A percentile compares a stretch with the other conserved stretches of the same genome.
phyloP scores from a whole-genome alignment of 2,329 filamentous ascomycete genomes.

The Aspergillus arachidicola region DNA sequence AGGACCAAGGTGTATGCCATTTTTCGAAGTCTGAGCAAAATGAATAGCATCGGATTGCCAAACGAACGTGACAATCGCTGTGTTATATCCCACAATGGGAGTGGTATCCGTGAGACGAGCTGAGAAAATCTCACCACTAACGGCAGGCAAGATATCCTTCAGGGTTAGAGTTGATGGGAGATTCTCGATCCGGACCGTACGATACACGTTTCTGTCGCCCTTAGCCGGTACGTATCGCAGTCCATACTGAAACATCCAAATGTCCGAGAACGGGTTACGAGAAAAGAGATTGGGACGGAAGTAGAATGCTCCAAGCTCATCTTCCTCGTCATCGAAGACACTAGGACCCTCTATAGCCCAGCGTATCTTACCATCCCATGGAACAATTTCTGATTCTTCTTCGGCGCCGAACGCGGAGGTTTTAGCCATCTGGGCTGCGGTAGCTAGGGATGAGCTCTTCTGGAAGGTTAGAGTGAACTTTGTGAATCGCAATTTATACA shows the following conservation, averaged over 20 bases:
- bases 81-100: constrained; percentile 32
- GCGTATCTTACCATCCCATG: constrained; percentile 26
- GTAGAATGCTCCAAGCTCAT: constrained; percentile 22
- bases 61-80: constrained; percentile 34
- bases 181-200: constrained; percentile 33
- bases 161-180: constrained; percentile 27
- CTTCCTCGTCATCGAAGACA: constrained; percentile 24
- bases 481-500: neutral
- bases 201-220: constrained; percentile 28
- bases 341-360: constrained; percentile 26
- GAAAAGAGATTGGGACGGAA: constrained; percentile 13
- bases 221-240: constrained; percentile 32
- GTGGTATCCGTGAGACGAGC: constrained; percentile 33
- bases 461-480: neutral
- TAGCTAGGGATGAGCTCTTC: neutral
- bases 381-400: neutral
- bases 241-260: constrained; percentile 33
- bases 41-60: constrained; percentile 25
- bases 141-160: constrained; percentile 25
- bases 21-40: constrained; percentile 23
- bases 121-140: constrained; percentile 31
- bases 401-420: neutral
- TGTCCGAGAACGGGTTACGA: constrained; percentile 15
- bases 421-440: neutral
- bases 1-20: constrained; percentile 23